Evolutionary conservation across 768 basidiomycete species (phyloP).

Genomic region (Mycena rosella): DNA sequence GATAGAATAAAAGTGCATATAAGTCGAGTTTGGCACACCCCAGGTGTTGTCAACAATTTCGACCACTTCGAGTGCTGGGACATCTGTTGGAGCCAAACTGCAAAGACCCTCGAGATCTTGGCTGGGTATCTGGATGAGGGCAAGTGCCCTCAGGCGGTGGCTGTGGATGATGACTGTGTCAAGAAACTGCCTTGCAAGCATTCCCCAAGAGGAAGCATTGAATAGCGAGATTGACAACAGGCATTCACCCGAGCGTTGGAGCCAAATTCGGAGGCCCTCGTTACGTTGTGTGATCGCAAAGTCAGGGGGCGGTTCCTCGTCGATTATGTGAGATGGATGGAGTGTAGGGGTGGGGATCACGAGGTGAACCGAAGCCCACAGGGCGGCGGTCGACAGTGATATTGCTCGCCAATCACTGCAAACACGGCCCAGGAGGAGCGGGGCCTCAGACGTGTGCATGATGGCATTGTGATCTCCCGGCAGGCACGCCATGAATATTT

Average conservation of each 20-base stretch:
- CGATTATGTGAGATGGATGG: neutral
- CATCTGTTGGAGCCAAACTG: neutral
- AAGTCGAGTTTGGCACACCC: neutral
- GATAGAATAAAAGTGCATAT: neutral
- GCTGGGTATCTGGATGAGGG: neutral
- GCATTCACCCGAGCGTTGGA: slow-evolving; percentile 1
- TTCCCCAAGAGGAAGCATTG: neutral
- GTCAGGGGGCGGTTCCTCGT: neutral
- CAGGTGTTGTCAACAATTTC: neutral
- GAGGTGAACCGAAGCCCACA: slow-evolving; percentile 20
- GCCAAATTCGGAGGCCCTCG: neutral
- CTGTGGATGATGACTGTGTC: neutral
- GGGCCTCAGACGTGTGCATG: slow-evolving; percentile 3
- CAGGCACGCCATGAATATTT: slow-evolving; percentile 15
- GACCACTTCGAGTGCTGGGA: slow-evolving; percentile 10
- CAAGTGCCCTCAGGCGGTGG: slow-evolving; percentile 6
- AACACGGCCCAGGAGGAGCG: slow-evolving; percentile 12
- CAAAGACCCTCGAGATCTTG: neutral
- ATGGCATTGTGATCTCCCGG: slow-evolving; percentile 4
- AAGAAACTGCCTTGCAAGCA: neutral
- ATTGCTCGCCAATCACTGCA: slow-evolving; percentile 13
- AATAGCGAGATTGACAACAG: slow-evolving; percentile 5
- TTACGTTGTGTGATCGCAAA: neutral
- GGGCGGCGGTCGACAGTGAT: neutral
- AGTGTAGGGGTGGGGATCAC: neutral